These are phyloP conservation scores for Xeromyces bisporus DNA, from an alignment of 495 filamentous ascomycete species.

Conservation along the genomic window DNA sequence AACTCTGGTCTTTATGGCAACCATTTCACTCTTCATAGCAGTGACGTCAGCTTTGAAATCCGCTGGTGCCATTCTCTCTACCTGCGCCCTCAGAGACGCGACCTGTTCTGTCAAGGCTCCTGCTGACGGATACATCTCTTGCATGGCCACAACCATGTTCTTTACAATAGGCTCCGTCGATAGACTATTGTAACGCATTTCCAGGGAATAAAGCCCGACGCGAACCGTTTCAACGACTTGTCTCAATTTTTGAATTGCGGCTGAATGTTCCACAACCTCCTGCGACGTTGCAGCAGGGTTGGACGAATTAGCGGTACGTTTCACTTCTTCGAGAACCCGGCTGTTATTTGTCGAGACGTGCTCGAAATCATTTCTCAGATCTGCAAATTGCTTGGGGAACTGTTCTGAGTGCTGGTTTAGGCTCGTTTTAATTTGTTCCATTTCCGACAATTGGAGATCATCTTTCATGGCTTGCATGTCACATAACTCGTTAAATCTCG, in stretches of 20 bases:
- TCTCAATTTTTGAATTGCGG: not conserved
- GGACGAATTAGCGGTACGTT: not conserved
- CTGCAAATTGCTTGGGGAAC: not conserved
- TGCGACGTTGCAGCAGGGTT: not conserved
- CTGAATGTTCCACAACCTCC: not conserved
- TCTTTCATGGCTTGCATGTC: constrained; percentile 9
- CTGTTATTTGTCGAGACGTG: not conserved
- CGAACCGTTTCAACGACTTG: constrained; percentile 6
- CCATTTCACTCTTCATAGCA: constrained; percentile 1
- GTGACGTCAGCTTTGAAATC: not conserved
- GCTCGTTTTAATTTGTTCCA: constrained; percentile 5
- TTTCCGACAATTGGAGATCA: constrained; percentile 5
- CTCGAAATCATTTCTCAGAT: not conserved
- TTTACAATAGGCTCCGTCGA: constrained; percentile 16
- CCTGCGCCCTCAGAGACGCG: constrained; percentile 1
- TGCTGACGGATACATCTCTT: constrained; percentile 20
- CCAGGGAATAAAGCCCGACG: constrained; percentile 19
- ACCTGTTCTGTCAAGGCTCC: constrained; percentile 6
- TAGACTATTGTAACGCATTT: constrained; percentile 20
- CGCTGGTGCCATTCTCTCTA: constrained; percentile 1
- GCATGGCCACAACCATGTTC: constrained; percentile 19
- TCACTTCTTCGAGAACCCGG: constrained; percentile 2
- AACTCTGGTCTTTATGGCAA: too few species aligned
- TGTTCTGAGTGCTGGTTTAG: not conserved
- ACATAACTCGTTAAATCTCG: constrained; percentile 2